A percentile compares a stretch with the other conserved stretches of the same genome.
These are phyloP conservation scores for Vachellia pachyceras DNA, from an alignment of 306 rosid genomes.

Conservation along the genomic window DNA sequence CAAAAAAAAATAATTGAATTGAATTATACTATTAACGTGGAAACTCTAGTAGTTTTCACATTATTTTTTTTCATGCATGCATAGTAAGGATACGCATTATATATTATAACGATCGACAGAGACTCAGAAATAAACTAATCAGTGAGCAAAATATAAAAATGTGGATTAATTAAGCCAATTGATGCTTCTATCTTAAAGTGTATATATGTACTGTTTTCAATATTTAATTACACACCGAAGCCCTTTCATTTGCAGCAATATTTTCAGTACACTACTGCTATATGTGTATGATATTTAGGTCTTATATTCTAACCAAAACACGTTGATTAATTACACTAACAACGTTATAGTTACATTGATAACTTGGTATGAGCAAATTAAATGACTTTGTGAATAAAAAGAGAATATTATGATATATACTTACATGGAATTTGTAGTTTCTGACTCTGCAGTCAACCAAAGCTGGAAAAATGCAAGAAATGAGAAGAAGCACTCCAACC, in stretches of 20 bases:
- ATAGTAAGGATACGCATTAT: background rate
- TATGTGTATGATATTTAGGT: background rate
- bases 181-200: too few relatives aligned
- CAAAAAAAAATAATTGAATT: too few relatives aligned
- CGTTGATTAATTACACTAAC: background rate
- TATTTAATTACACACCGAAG: background rate
- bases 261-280: background rate
- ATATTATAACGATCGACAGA: background rate
- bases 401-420: constrained; percentile 28
- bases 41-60: background rate
- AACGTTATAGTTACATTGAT: background rate
- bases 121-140: background rate
- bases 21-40: too few relatives aligned
- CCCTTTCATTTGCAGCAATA: background rate
- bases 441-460: constrained; percentile 78
- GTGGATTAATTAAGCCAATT: background rate
- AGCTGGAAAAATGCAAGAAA: constrained; percentile 67
- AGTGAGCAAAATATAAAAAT: background rate
- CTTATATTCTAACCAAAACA: background rate
- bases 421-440: constrained; percentile 81
- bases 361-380: background rate
- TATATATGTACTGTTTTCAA: background rate
- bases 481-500: constrained; percentile 53
- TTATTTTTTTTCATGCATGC: background rate
- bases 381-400: too few relatives aligned